These are phyloP conservation scores for Apiotrichum gamsii DNA, from an alignment of 1,284 basidiomycete genomes.

Conservation along the genomic window DNA sequence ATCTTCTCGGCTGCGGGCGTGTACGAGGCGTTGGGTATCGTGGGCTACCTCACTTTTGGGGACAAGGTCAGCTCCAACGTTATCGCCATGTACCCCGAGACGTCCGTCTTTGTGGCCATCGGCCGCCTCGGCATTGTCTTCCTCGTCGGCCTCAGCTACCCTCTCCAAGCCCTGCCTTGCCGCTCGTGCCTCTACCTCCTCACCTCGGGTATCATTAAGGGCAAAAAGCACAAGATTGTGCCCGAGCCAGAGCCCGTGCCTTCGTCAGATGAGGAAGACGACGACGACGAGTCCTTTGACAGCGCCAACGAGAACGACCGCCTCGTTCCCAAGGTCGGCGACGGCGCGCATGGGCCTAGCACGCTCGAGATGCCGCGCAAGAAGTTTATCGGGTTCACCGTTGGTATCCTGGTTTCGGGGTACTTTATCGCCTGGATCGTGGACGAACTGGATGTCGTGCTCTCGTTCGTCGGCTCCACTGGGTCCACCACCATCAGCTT, in stretches of 20 bases:
- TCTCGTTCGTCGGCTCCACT: constrained; percentile 93
- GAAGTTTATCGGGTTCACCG: constrained; percentile 71
- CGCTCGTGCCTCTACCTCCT: constrained; percentile 88
- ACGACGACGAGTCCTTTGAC: constrained; percentile 13
- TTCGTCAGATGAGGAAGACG: constrained; percentile 8
- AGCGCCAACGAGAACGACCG: constrained; percentile 36
- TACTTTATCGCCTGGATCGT: constrained; percentile 70
- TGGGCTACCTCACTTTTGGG: constrained; percentile 92
- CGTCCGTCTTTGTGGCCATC: constrained; percentile 82
- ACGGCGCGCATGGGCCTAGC: constrained; percentile 48
- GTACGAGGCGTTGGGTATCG: constrained; percentile 56
- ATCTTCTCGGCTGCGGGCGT: constrained; percentile 72
- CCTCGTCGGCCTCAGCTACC: constrained; percentile 85
- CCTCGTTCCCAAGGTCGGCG: constrained; percentile 46
- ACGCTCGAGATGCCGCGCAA: constrained; percentile 60
- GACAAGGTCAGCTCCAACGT: constrained; percentile 82
- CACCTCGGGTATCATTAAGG: constrained; percentile 35
- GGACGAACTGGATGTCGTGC: constrained; percentile 73
- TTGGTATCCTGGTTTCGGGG: constrained; percentile 61
- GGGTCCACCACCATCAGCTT: constrained; percentile 95
- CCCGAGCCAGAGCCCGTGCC: constrained; percentile 21
- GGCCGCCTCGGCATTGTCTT: constrained; percentile 90
- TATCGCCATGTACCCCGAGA: constrained; percentile 68
- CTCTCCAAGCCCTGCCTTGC: constrained; percentile 88
- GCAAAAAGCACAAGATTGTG: constrained; percentile 18